Percentiles rank a stretch among this genome's conserved stretches.
Evolutionary conservation across 345 rosid species (phyloP).

Genomic region (Gossypium turneri): DNA sequence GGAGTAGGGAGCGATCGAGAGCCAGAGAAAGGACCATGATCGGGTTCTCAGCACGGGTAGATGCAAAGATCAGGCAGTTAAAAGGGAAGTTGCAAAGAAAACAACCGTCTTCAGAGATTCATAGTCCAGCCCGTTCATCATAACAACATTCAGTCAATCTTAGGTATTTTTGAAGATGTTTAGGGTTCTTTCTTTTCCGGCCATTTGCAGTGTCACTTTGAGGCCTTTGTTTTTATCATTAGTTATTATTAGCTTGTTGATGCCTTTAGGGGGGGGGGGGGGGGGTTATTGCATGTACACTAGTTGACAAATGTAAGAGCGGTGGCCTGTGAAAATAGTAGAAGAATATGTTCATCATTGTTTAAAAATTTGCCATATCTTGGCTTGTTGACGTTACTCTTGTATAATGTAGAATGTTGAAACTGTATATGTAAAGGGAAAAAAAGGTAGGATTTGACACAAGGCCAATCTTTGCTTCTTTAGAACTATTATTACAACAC

Average conservation of each 20-base stretch:
- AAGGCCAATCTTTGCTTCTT: not conserved
- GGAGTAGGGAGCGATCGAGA: conserved; percentile 86
- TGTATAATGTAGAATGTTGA: not conserved
- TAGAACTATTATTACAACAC: not conserved
- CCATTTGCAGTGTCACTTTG: conserved; percentile 20
- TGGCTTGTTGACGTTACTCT: not conserved
- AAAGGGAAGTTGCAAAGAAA: conserved; percentile 67
- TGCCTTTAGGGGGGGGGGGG: conserved; percentile 23
- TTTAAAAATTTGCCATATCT: not conserved
- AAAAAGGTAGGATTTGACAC: not conserved
- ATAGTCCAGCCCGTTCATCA: conserved; percentile 39
- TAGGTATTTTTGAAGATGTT: conserved; percentile 6
- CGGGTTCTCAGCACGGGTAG: conserved; percentile 90
- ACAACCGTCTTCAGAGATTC: conserved; percentile 33
- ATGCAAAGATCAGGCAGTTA: conserved; percentile 82
- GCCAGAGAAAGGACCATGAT: conserved; percentile 91
- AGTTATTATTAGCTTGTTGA: conserved; percentile 22
- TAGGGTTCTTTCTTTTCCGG: conserved; percentile 17
- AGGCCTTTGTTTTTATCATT: not conserved
- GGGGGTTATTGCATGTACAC: conserved; percentile 39
- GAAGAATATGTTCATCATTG: conserved; percentile 4
- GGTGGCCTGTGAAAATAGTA: conserved; percentile 29
- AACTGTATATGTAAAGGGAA: not conserved
- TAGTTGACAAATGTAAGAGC: conserved; percentile 18
- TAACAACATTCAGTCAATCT: conserved; percentile 22